These are phyloP conservation scores for Astrephomene gubernaculifera DNA, from an alignment of 139 green algal genomes.

Conservation along the genomic window DNA sequence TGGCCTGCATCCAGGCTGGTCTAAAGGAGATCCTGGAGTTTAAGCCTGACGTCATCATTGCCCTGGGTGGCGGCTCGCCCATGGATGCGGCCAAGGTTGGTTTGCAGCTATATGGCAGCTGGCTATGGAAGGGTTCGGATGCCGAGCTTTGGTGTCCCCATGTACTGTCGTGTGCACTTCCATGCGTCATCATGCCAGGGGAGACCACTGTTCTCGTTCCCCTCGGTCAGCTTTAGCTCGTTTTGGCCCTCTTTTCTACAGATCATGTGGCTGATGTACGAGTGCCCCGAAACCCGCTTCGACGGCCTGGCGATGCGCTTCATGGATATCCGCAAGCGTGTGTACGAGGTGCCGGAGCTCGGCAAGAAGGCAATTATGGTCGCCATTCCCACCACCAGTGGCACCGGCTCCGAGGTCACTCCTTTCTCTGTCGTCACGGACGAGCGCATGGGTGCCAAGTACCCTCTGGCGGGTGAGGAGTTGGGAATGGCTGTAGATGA, in stretches of 20 bases:
- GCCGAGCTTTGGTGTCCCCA: too few species aligned
- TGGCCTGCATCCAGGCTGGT: conserved; percentile 66
- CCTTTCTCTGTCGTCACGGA: conserved; percentile 81
- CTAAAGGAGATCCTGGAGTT: conserved; percentile 64
- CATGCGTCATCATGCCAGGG: too few species aligned
- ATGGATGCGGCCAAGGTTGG: conserved; percentile 83
- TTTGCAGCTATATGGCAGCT: too few species aligned
- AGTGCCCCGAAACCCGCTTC: conserved; percentile 76
- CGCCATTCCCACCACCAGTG: conserved; percentile 73
- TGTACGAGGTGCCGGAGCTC: conserved; percentile 69
- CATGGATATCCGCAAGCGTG: conserved; percentile 86
- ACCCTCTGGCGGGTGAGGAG: conserved; percentile 61
- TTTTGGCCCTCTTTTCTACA: too few species aligned
- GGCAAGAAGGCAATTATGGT: conserved; percentile 66
- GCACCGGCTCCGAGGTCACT: conserved; percentile 78
- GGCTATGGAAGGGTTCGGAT: too few species aligned
- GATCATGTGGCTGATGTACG: conserved; percentile 79
- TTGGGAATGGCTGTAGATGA: too few species aligned
- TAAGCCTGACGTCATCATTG: conserved; percentile 78
- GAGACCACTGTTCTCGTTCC: neutral
- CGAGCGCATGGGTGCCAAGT: conserved; percentile 68
- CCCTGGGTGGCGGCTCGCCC: conserved; percentile 74
- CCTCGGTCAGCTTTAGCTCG: too few species aligned
- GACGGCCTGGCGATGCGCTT: conserved; percentile 77
- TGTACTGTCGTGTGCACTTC: too few species aligned